Evolutionary conservation across 345 rosid species (phyloP), one percentile per base, ranked within the genome.

Genomic region (Populus alba): DNA sequence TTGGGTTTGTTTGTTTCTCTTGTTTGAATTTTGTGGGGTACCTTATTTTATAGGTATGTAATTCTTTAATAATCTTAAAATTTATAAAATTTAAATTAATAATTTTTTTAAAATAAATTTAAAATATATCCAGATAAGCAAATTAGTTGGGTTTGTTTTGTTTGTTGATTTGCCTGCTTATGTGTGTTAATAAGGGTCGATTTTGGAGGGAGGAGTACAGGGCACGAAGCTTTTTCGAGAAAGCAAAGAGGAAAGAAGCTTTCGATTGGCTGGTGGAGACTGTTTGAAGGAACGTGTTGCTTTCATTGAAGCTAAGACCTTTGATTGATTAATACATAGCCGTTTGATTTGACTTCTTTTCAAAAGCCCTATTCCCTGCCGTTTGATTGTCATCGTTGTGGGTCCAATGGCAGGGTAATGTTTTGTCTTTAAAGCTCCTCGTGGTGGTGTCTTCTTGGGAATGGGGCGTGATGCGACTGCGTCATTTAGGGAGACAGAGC

Each of bases 391-490:
- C 37, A 53, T 71, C 0, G 41, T 6, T 7, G 31, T 7, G 22
- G 43, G 43, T 53, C 59, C 59, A 53, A 7, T 53, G n/a, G 2
- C 8, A 1, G n/a, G 59, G 20, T 51, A 6, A 7, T 18, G 35
- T 33, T 33, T 4, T 33, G 5, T 33, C 35, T 3, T 33, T 33
- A 33, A 33, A 33, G 35, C 35, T 33, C 4, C 35, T 33, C 35
- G 35, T 41, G 47, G 47, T 41, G 47, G 47, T 41, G 39, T 25
- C 25, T 18, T 70, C 68, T 79, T 51, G 85, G 87, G 22, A 87
- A 71, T 77, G 77, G 87, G 47, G 76, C 35, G n/a, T 11, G 73
- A 69, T 47, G 53, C 38, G 63, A 75, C 87, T 84, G 85, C 86
- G 79, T 27, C 86, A 53, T 62, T 35, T 53, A 29, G 80, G 88